phyloP scores from a whole-genome alignment of 108 stramenopile genomes.

The Discostella pseudostelligera region DNA sequence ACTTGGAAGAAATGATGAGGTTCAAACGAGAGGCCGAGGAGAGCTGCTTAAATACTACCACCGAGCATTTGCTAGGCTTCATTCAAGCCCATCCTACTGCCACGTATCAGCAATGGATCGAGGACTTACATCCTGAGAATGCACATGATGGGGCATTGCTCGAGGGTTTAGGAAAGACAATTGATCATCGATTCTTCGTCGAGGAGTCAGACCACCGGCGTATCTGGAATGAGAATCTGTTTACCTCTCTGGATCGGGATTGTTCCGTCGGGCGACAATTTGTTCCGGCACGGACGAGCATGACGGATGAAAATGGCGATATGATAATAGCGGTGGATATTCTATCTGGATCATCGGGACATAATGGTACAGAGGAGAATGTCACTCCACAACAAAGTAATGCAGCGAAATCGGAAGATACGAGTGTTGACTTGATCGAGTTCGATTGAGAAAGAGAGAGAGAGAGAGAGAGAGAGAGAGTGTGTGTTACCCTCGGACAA shows the following conservation, averaged over 20 bases:
- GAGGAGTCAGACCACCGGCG: constrained; percentile 68
- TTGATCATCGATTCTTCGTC: constrained; percentile 79
- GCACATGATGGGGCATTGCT: constrained; percentile 43
- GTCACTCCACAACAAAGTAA: not conserved
- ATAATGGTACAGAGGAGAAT: not conserved
- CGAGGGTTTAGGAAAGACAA: constrained; percentile 45
- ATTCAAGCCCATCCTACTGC: constrained; percentile 41
- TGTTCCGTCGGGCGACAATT: constrained; percentile 6
- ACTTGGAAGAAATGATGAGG: constrained; percentile 52
- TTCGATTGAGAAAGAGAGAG: not conserved
- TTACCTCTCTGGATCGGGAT: constrained; percentile 16
- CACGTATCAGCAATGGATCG: constrained; percentile 78
- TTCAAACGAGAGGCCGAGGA: constrained; percentile 59
- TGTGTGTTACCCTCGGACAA: too few relatives aligned
- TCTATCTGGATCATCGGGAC: constrained; percentile 26
- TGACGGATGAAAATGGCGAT: constrained; percentile 35
- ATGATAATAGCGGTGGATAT: constrained; percentile 30
- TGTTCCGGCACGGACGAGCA: constrained; percentile 32
- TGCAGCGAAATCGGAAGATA: not conserved
- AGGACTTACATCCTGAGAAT: constrained; percentile 76
- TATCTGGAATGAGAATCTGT: constrained; percentile 63
- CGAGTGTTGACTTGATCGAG: constrained; percentile 1
- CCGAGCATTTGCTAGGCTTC: constrained; percentile 31
- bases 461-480: too few relatives aligned
- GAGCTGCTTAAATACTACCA: constrained; percentile 48